Evolutionary conservation across 306 rosid species (phyloP).

Genomic region (Glycine soja): DNA sequence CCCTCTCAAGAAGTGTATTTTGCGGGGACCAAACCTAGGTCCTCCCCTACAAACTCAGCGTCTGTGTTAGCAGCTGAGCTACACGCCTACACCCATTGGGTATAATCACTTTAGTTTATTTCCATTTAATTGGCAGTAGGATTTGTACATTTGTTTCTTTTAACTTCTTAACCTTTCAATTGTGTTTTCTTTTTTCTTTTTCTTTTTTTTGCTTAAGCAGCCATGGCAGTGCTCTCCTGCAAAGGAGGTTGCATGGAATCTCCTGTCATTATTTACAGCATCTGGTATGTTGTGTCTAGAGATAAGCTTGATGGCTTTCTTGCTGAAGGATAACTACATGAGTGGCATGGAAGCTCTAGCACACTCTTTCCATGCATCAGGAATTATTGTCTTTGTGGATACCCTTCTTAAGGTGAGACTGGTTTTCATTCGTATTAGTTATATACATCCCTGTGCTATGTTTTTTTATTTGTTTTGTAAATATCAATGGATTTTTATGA

Average conservation of each 20-base stretch:
- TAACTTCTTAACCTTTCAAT: slow-evolving; percentile 1
- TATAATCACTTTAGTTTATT: not conserved
- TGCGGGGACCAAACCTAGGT: too few species aligned
- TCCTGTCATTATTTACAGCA: slow-evolving; percentile 65
- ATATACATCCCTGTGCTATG: slow-evolving; percentile 11
- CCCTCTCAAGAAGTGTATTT: too few species aligned
- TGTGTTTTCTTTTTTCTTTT: not conserved
- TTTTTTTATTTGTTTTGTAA: too few species aligned
- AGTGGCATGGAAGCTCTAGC: slow-evolving; percentile 66
- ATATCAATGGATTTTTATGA: not conserved
- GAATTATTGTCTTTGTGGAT: slow-evolving; percentile 67
- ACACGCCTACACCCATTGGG: too few species aligned
- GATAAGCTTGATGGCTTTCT: slow-evolving; percentile 72
- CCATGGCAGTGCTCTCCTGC: slow-evolving; percentile 75
- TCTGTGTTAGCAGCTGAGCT: too few species aligned
- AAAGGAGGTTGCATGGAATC: slow-evolving; percentile 70
- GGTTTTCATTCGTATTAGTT: slow-evolving; percentile 5
- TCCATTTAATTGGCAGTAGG: slow-evolving; percentile 6
- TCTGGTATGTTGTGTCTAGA: slow-evolving; percentile 75
- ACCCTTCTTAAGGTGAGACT: slow-evolving; percentile 69
- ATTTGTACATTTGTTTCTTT: not conserved
- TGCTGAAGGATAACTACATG: slow-evolving; percentile 66
- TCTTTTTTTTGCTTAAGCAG: slow-evolving; percentile 49
- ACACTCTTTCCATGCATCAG: slow-evolving; percentile 61
- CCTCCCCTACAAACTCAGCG: too few species aligned